Evolutionary conservation across 1,139 yeast genomes (phyloP).

Genomic region (Scheffersomyces insectosa): DNA sequence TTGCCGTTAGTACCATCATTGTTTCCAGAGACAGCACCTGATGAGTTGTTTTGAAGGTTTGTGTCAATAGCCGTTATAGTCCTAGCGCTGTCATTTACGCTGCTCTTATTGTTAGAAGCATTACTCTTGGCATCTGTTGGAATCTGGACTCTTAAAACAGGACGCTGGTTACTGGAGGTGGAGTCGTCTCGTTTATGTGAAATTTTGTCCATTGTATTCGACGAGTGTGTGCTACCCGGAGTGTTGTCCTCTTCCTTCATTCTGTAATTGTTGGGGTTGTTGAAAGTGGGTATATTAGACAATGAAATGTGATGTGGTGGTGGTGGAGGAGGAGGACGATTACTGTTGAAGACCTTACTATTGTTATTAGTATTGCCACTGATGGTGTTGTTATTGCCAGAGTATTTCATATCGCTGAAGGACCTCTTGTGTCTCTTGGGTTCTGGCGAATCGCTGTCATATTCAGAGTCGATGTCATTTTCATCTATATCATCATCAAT

Average conservation of each 20-base stretch:
- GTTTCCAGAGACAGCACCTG: slow-evolving; percentile 4
- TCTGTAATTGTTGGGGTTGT: slow-evolving; percentile 14
- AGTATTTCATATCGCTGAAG: slow-evolving; percentile 3
- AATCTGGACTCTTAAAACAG: slow-evolving; percentile 52
- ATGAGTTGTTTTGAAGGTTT: slow-evolving; percentile 7
- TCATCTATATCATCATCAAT: slow-evolving; percentile 21
- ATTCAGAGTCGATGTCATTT: slow-evolving; percentile 28
- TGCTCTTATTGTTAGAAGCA: slow-evolving; percentile 3
- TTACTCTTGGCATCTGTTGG: slow-evolving; percentile 41
- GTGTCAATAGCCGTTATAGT: slow-evolving; percentile 44
- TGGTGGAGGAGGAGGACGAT: slow-evolving; percentile 17
- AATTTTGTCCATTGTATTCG: background rate
- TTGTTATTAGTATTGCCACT: background rate
- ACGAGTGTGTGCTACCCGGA: background rate
- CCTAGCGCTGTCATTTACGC: slow-evolving; percentile 26
- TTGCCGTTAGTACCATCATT: slow-evolving; percentile 5
- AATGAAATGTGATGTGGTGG: slow-evolving; percentile 29
- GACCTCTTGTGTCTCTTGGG: slow-evolving; percentile 26
- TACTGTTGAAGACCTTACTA: background rate
- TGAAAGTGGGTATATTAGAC: slow-evolving; percentile 31
- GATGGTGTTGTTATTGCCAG: background rate
- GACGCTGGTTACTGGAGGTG: slow-evolving; percentile 30
- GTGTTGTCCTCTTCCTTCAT: slow-evolving; percentile 6
- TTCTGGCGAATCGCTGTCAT: slow-evolving; percentile 30
- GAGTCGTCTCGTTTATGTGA: slow-evolving; percentile 15